Base-by-base conservation (phyloP, 2,329 filamentous ascomycete genomes). In the Talaromyces marneffei region DNA sequence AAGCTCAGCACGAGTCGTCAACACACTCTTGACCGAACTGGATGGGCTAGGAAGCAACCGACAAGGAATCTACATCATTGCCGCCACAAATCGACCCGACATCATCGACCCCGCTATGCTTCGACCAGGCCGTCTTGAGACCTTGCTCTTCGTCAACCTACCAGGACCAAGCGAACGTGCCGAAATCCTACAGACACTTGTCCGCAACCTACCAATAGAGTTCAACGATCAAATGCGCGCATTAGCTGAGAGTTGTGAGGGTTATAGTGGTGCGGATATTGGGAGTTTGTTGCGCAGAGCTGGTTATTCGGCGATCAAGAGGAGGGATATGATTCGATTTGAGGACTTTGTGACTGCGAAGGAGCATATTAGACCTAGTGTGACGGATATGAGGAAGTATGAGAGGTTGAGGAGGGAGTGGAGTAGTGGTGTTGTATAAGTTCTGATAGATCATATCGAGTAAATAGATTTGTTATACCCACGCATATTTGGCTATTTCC, bases 101-200 rank as follows among this genome's bases (percentile, higher is more conserved):
- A 96, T 96, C 78, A 97, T 99, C 67, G 94, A 99, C 72, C 87
- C 91, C 1, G 94, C 94, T 1, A 96, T 99, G 86, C 83, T 97
- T 10, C 88, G 94, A 1, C 93, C 94, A 0, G 94, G 94, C 0
- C 87, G 94, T 27, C 82, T 99, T 1, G 93, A 92, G 65, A 93
- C 88, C 0, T 85, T 88, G n/a, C 82, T 97, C 27, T 97, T 93
- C 67, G 89, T 99, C 40, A 92, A 94, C 69, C 78, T 97, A 0
- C 94, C 94, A 0, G 87, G 86, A 27, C 80, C 87, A 0, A 82
- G 87, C 7, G 92, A 96, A 72, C 84, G 94, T 14, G 89, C 90
- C 0, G 91, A 95, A 61, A 99, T 99, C 64, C 80, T 99, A 23
- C 82, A 82, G 60, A 91, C 92, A 2, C 71, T 88, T 62, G 70